Conservation (phyloP, 2,329 filamentous ascomycete species). For the Ceratocystis destructans region DNA sequence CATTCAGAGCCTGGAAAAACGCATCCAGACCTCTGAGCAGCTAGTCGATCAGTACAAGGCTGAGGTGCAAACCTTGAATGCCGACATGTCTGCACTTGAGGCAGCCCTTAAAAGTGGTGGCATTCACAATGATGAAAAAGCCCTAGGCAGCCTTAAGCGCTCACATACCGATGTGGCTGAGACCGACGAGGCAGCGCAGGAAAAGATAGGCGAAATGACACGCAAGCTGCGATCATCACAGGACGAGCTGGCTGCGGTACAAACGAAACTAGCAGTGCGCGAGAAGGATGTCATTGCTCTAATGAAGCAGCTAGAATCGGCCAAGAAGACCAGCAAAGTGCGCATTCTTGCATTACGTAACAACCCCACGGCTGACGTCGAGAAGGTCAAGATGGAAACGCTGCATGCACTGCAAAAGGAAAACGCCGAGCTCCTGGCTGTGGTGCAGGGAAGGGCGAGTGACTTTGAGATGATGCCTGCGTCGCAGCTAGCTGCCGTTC, state of each 20-base stretch:
- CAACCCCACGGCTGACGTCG: slow-evolving; percentile 81
- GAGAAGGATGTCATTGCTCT: slow-evolving; percentile 62
- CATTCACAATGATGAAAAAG: slow-evolving; percentile 30
- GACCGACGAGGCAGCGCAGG: slow-evolving; percentile 39
- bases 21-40: slow-evolving; percentile 63
- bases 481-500: slow-evolving; percentile 60
- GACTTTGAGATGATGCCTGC: slow-evolving; percentile 54
- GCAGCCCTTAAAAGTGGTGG: slow-evolving; percentile 24
- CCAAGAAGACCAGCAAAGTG: slow-evolving; percentile 55
- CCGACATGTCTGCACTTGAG: slow-evolving; percentile 58
- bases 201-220: slow-evolving; percentile 68
- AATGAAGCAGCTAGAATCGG: slow-evolving; percentile 55
- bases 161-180: slow-evolving; percentile 46
- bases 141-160: slow-evolving; percentile 38
- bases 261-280: slow-evolving; percentile 56
- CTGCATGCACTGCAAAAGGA: slow-evolving; percentile 66
- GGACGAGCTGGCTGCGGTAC: slow-evolving; percentile 55
- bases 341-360: slow-evolving; percentile 73
- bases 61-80: slow-evolving; percentile 62
- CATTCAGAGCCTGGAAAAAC: slow-evolving; percentile 37
- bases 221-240: slow-evolving; percentile 81
- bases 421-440: slow-evolving; percentile 67
- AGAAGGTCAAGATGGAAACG: slow-evolving; percentile 71
- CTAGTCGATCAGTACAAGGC: slow-evolving; percentile 74
- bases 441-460: slow-evolving; percentile 42